Conservation (phyloP, 306 rosid genomes). For the Quercus suber region DNA sequence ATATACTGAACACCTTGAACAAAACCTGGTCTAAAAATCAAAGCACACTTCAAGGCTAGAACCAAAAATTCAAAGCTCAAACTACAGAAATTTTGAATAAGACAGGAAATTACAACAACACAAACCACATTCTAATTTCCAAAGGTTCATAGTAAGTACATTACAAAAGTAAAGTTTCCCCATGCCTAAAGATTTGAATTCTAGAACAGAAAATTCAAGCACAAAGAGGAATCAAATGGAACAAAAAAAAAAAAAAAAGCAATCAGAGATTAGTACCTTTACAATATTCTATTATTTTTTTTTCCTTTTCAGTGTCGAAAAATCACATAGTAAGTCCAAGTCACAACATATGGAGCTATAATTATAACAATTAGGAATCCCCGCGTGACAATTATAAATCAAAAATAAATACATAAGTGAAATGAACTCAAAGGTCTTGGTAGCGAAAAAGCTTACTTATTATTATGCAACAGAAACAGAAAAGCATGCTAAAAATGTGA, state of each 20-base stretch:
- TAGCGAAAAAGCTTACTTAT: neutral
- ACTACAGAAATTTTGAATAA: too few relatives aligned
- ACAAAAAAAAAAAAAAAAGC: neutral
- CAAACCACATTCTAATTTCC: too few relatives aligned
- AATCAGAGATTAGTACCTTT: neutral
- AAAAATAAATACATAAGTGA: slow-evolving; percentile 14
- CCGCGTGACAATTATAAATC: neutral
- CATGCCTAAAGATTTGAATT: neutral
- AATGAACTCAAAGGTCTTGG: slow-evolving; percentile 3
- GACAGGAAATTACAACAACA: too few relatives aligned
- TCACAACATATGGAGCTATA: neutral
- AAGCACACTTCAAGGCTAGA: too few relatives aligned
- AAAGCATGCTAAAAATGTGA: slow-evolving; percentile 23
- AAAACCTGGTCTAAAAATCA: too few relatives aligned
- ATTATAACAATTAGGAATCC: neutral
- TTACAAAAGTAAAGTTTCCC: neutral
- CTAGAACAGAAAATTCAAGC: neutral
- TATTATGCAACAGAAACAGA: slow-evolving; percentile 7
- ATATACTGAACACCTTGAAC: too few relatives aligned
- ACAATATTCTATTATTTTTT: neutral
- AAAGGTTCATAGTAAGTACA: too few relatives aligned
- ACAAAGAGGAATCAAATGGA: neutral
- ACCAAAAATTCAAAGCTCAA: too few relatives aligned
- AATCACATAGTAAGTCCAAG: neutral
- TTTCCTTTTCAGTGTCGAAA: neutral